Conservation (phyloP, 2,329 filamentous ascomycete genomes). For the Ascosphaera apis region DNA sequence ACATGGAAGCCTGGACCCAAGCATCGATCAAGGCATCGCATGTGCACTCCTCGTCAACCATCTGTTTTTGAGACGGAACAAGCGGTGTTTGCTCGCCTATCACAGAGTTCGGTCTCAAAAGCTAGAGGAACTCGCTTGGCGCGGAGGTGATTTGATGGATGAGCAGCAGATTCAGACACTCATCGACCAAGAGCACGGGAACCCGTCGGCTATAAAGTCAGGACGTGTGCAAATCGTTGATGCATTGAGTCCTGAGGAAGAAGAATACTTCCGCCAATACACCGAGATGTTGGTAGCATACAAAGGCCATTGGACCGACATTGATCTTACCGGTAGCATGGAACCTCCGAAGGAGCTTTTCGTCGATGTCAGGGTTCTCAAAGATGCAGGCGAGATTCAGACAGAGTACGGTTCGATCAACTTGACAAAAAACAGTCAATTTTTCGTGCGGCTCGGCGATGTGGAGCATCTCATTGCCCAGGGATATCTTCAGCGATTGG, state of each 20-base stretch:
- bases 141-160: conserved; percentile 62
- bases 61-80: conserved; percentile 84
- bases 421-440: conserved; percentile 93
- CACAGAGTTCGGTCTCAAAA: conserved; percentile 78
- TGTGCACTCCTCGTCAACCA: conserved; percentile 84
- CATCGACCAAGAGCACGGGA: conserved; percentile 8
- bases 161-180: conserved; percentile 8
- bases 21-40: conserved; percentile 52
- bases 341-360: conserved; percentile 91
- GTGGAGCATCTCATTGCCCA: conserved; percentile 86
- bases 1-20: neutral
- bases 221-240: conserved; percentile 27
- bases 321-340: conserved; percentile 81
- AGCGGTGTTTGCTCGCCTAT: conserved; percentile 84
- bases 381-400: conserved; percentile 94
- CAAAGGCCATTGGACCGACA: conserved; percentile 96
- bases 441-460: conserved; percentile 87
- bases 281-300: conserved; percentile 82
- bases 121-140: conserved; percentile 85
- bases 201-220: conserved; percentile 24
- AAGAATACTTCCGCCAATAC: conserved; percentile 86
- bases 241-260: conserved; percentile 81
- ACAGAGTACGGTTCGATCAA: conserved; percentile 98
- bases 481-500: conserved; percentile 78
- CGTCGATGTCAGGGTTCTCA: conserved; percentile 86